Conservation (phyloP, 495 filamentous ascomycete species). For the Penicillium cosmopolitanum region DNA sequence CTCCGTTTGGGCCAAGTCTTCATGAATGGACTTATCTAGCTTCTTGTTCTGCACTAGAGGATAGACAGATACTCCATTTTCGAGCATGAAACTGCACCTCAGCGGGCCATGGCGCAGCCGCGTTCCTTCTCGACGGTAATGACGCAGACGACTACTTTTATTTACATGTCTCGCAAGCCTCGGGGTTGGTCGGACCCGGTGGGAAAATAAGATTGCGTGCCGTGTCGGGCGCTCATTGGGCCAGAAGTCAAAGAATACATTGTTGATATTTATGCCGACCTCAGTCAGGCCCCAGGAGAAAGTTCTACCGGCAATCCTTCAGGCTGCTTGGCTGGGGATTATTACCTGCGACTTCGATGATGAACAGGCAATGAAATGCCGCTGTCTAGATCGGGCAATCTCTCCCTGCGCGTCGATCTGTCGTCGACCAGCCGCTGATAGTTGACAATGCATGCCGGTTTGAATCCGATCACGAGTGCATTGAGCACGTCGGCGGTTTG, state of each 20-base stretch:
- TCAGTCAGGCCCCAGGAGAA: neutral
- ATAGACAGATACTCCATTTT: conserved; percentile 13
- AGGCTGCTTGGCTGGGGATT: neutral
- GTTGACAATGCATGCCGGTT: conserved; percentile 1
- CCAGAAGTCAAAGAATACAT: neutral
- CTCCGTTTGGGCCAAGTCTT: neutral
- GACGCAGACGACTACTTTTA: neutral
- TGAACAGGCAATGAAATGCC: conserved; percentile 11
- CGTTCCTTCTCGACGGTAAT: neutral
- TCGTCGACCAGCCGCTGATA: neutral
- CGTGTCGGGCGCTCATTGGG: conserved; percentile 25
- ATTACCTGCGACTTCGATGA: conserved; percentile 1
- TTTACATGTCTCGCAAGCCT: neutral
- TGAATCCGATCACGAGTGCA: neutral
- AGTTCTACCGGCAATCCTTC: neutral
- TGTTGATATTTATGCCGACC: conserved; percentile 10
- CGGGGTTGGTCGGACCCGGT: conserved; percentile 1
- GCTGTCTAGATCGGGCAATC: conserved; percentile 11
- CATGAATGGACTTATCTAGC: conserved; percentile 10
- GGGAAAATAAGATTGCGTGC: conserved; percentile 17
- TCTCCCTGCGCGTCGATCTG: neutral
- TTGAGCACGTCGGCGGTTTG: neutral
- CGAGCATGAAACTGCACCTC: conserved; percentile 4
- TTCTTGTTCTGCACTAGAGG: conserved; percentile 16
- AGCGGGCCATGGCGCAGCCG: conserved; percentile 15